Evolutionary conservation across 495 filamentous ascomycete genomes (phyloP).

Genomic region (Podospora didyma): DNA sequence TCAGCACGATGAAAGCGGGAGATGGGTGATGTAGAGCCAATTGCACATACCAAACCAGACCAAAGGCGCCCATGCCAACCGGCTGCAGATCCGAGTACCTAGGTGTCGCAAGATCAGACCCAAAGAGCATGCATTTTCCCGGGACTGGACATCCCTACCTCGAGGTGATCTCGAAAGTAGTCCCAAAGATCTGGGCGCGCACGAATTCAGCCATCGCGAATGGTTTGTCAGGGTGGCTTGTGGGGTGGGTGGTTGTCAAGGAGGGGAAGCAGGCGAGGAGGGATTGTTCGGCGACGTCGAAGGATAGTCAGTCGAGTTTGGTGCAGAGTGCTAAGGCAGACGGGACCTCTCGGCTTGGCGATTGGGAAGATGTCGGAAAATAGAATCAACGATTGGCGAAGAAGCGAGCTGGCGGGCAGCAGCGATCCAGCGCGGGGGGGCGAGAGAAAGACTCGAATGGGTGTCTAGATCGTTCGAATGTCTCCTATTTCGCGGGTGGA

Average conservation of each 20-base stretch:
- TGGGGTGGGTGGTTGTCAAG: conserved; percentile 3
- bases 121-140: conserved; percentile 7
- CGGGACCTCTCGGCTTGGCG: background rate
- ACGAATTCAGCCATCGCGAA: conserved; percentile 92
- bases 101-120: conserved; percentile 13
- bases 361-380: background rate
- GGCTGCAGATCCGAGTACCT: conserved; percentile 98
- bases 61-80: conserved; percentile 98
- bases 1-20: conserved; percentile 15
- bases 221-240: conserved; percentile 7
- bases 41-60: conserved; percentile 78
- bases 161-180: conserved; percentile 99
- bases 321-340: background rate
- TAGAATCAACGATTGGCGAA: background rate
- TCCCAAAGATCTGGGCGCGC: conserved; percentile 98
- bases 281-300: conserved; percentile 1
- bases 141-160: conserved; percentile 55
- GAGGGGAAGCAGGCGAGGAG: conserved; percentile 7
- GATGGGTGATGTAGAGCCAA: background rate
- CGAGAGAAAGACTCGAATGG: background rate
- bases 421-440: background rate
- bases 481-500: background rate
- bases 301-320: too few species aligned
- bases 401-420: background rate
- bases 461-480: background rate